Evolutionary conservation across 2,329 filamentous ascomycete genomes (phyloP), one percentile per base, ranked within the genome.

Genomic region (Botrytis galanthina): DNA sequence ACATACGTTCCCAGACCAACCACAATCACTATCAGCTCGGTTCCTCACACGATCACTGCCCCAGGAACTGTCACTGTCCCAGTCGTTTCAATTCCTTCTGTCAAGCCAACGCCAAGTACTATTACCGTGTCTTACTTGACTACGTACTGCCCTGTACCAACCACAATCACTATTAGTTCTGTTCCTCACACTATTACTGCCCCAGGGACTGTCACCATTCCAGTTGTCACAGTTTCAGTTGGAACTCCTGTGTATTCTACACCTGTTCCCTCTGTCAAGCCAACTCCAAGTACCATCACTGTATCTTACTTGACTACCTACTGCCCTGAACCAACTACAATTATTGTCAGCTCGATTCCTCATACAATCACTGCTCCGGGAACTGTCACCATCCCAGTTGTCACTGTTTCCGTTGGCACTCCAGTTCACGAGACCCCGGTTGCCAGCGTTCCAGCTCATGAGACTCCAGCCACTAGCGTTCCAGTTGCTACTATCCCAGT

Each of bases 341-440:
- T 70, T 37, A 76, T 68, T 35, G 70, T 76, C 44, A 74, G 76
- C 74, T 75, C 75, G 48, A 71, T 78, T 60, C 78, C 78, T 72
- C 75, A 72, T 14, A 51, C 62, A 39, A 74, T 75, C n/a, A 73
- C 74, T 32, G 73, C 75, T 26, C 59, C 74, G 8, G 75, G 73
- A 26, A 75, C 61, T 22, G 73, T 74, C 32, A 76, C 74, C 16
- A 71, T 75, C 29, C 76, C 76, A 69, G 70, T 77, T 57, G 59
- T 64, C 37, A 73, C 73, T 32, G 70, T 73, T 70, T 46, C 74
- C 51, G 64, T 73, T 20, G 20, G 29, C 2, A 62, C 59, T 51
- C 59, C 69, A 63, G 44, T 18, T 1, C 44, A 32, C 12, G 46
- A 32, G 10, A 26, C 26, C 8, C 29, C 64, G 3, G 29, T 10